Percentiles rank a stretch among this genome's conserved stretches.
Evolutionary conservation across 2,329 filamentous ascomycete genomes (phyloP).

Genomic region (Alternaria incomplexa): DNA sequence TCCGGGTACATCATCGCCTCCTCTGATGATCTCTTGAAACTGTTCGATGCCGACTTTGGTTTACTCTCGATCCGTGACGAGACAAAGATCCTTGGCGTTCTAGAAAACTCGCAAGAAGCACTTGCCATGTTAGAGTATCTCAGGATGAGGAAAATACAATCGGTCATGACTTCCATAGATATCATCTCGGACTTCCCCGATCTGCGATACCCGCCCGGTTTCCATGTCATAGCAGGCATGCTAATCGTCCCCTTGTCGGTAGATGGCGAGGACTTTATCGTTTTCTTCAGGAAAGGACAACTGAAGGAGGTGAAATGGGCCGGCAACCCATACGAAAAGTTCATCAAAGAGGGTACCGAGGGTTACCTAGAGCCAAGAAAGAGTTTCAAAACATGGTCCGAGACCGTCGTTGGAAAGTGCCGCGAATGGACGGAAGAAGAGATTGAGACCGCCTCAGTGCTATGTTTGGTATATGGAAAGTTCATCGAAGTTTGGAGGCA

Average conservation of each 20-base stretch:
- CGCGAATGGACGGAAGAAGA: slow-evolving; percentile 90
- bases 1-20: slow-evolving; percentile 91
- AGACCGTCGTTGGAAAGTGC: slow-evolving; percentile 80
- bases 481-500: slow-evolving; percentile 95
- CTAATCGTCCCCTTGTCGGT: slow-evolving; percentile 81
- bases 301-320: slow-evolving; percentile 82
- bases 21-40: slow-evolving; percentile 79
- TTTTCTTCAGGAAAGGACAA: slow-evolving; percentile 84
- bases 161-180: slow-evolving; percentile 80
- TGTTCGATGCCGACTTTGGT: slow-evolving; percentile 89
- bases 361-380: slow-evolving; percentile 78
- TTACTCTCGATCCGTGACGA: slow-evolving; percentile 85
- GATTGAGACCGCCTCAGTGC: slow-evolving; percentile 83
- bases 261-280: slow-evolving; percentile 82
- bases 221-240: slow-evolving; percentile 77
- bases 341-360: slow-evolving; percentile 72
- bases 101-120: slow-evolving; percentile 80
- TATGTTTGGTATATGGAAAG: slow-evolving; percentile 85
- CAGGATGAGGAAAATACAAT: slow-evolving; percentile 74
- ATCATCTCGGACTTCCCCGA: slow-evolving; percentile 80
- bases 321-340: slow-evolving; percentile 84
- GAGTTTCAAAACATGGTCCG: slow-evolving; percentile 81
- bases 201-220: slow-evolving; percentile 78
- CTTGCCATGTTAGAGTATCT: slow-evolving; percentile 86
- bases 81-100: slow-evolving; percentile 79